These are phyloP conservation scores for Ophiorrhiza pumila DNA, from an alignment of 257 asterid genomes.

Conservation along the genomic window DNA sequence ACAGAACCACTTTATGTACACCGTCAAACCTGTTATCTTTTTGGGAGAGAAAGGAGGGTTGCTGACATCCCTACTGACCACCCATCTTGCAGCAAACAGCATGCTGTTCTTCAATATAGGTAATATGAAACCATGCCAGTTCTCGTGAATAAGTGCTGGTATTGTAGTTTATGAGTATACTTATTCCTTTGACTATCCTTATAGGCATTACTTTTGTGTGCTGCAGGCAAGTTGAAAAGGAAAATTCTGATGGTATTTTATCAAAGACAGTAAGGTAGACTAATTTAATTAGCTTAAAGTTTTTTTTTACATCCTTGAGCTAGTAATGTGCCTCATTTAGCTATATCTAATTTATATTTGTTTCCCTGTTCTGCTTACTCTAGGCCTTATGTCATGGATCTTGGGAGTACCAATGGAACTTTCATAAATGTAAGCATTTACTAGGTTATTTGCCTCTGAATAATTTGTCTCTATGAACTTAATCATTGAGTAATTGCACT, in stretches of 20 bases:
- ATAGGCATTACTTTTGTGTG: constrained; percentile 2
- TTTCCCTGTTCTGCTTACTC: constrained; percentile 16
- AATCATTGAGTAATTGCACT: background rate
- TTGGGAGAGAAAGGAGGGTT: constrained; percentile 97
- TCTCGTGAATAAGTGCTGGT: background rate
- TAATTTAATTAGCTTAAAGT: background rate
- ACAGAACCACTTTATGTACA: constrained; percentile 93
- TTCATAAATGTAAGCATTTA: constrained; percentile 71
- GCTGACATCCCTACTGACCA: constrained; percentile 98
- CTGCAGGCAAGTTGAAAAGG: constrained; percentile 88
- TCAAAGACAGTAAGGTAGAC: constrained; percentile 74
- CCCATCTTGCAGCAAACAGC: constrained; percentile 99
- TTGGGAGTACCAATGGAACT: constrained; percentile 96
- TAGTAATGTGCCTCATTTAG: constrained; percentile 9
- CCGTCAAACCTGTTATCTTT: constrained; percentile 92
- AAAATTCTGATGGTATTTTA: constrained; percentile 67
- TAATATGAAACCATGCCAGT: constrained; percentile 24
- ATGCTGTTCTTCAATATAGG: constrained; percentile 97
- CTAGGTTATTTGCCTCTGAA: background rate
- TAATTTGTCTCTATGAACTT: constrained; percentile 11
- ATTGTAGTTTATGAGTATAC: background rate
- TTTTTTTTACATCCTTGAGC: constrained; percentile 17
- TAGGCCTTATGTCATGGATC: constrained; percentile 98
- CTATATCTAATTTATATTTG: constrained; percentile 16
- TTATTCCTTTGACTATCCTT: background rate